A percentile compares a stretch with the other conserved stretches of the same genome.
phyloP scores from a whole-genome alignment of 2,329 filamentous ascomycete species.

The Rhinocladiella similis region DNA sequence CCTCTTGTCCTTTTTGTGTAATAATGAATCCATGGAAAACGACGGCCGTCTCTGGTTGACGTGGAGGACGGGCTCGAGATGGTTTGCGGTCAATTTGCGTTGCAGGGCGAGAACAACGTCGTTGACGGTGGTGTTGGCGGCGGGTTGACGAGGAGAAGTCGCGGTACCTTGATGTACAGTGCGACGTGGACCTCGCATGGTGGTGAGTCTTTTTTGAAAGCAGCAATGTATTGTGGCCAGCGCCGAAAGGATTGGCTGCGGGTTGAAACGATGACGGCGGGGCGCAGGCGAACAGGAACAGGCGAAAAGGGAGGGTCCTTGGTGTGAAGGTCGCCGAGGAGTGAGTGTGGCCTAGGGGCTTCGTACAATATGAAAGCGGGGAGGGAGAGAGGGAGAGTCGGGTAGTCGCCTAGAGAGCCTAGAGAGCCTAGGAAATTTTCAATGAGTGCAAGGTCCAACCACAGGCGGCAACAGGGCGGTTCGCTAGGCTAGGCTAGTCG shows the following conservation, averaged over 20 bases:
- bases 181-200: conserved; percentile 19
- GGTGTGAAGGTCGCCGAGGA: background rate
- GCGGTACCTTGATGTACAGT: conserved; percentile 20
- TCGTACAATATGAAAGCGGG: too few species aligned
- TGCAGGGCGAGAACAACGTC: conserved; percentile 28
- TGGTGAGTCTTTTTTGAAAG: too few species aligned
- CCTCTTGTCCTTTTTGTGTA: conserved; percentile 36
- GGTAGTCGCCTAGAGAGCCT: too few species aligned
- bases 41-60: conserved; percentile 37
- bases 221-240: background rate
- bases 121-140: conserved; percentile 22
- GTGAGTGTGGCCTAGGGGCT: too few species aligned
- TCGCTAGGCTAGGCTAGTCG: too few species aligned
- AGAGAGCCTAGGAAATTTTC: too few species aligned
- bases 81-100: conserved; percentile 24
- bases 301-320: background rate
- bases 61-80: conserved; percentile 13
- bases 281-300: background rate
- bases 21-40: conserved; percentile 45
- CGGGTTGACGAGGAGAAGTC: conserved; percentile 17
- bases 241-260: background rate
- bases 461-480: too few species aligned
- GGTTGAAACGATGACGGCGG: background rate
- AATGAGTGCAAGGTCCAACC: too few species aligned
- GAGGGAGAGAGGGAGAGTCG: too few species aligned